These are phyloP conservation scores for Adiantum capillusveneris DNA, from an alignment of 75 land plant genomes.

Conservation along the genomic window DNA sequence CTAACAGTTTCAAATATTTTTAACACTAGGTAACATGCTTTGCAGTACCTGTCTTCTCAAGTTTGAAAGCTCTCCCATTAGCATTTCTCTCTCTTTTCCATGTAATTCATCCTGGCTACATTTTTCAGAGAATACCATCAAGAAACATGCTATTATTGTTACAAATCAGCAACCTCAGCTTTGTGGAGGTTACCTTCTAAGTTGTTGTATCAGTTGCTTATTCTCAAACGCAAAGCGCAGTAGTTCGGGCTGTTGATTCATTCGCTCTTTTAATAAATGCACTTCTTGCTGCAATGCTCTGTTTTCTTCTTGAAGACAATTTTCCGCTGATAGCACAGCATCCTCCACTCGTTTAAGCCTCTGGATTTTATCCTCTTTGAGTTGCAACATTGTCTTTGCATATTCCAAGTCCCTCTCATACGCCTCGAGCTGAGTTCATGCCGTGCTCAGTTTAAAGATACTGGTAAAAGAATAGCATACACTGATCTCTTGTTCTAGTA, in stretches of 20 bases:
- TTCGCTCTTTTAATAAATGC: constrained; percentile 2
- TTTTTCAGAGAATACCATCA: too few relatives aligned
- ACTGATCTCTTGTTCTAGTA: constrained; percentile 1
- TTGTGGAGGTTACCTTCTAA: constrained; percentile 8
- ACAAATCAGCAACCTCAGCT: neutral
- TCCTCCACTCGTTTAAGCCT: constrained; percentile 7
- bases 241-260: constrained; percentile 12
- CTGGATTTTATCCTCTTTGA: constrained; percentile 11
- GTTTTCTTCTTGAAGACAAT: constrained; percentile 6
- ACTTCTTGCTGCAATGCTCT: constrained; percentile 8
- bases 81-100: constrained; percentile 66
- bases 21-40: too few relatives aligned
- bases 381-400: constrained; percentile 2
- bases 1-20: too few relatives aligned
- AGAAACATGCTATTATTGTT: neutral
- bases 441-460: neutral
- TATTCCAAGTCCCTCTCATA: constrained; percentile 11
- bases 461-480: too few relatives aligned
- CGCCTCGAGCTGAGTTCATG: constrained; percentile 14
- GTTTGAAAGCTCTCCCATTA: constrained; percentile 47
- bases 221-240: constrained; percentile 20
- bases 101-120: neutral
- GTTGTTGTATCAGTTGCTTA: constrained; percentile 12
- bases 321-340: neutral
- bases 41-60: constrained; percentile 53